Base-by-base conservation (phyloP, 1,139 yeast species). In the Zygoascus sp. region DNA sequence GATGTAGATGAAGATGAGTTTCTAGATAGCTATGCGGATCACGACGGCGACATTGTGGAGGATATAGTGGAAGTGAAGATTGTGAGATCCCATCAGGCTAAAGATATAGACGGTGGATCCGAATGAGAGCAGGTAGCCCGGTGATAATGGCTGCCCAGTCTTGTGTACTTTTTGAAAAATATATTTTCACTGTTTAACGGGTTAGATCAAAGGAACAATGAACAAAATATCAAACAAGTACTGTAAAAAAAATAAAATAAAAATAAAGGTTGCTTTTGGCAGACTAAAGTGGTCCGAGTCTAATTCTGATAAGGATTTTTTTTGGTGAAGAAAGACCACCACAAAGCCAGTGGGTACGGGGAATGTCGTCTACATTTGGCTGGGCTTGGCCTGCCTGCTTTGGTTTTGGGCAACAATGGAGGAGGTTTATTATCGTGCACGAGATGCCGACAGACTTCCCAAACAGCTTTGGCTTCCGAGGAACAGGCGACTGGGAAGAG, bases 11-110 rank as follows among this genome's bases (percentile, higher is more conserved):
- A 48, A 16, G 50, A 44, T n/a, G 53, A 49, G 38, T 50, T 50
- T 22, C 44, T 50, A 10, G 53, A 50, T 46, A 42, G 50, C 30
- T 50, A 50, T 23, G 54, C 47, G 10, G 53, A 45, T 13, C 39
- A 35, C 16, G 25, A 35, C 2, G 27, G 20, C 15, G 39, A 35
- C 11, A 17, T 35, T n/a, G 39, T 35, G 16, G 47, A 42, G n/a
- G 41, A 39, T 19, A 42, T 34, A 9, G 35, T 39, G 8, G 50
- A 39, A 7, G 47, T 40, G 15, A 43, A 46, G 30, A 46, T 46
- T 13, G 47, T 49, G 5, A 44, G 40, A 28, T 42, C 43, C 16
- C 51, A 49, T 17, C 40, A 34, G 10, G 48, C 41, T 5, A 35
- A 30, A 27, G 35, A 35, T 11, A 36, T 42, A 16, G 25, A 35